Conservation (phyloP, 257 asterid genomes). For the Coffea canephora region DNA sequence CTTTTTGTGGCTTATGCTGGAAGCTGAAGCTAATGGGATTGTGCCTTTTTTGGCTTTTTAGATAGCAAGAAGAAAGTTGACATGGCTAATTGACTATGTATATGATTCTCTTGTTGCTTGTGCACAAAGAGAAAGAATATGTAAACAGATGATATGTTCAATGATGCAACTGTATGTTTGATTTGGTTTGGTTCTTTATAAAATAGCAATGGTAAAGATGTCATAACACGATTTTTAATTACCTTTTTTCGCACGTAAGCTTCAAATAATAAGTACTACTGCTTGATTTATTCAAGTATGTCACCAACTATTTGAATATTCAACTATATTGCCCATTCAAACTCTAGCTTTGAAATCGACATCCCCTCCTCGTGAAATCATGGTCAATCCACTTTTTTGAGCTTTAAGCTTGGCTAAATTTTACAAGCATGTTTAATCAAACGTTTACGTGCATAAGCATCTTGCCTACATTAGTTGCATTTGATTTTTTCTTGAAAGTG, state of each 20-base stretch:
- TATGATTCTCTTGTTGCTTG: neutral
- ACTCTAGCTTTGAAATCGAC: neutral
- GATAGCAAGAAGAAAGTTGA: neutral
- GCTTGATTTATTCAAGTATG: neutral
- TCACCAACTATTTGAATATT: neutral
- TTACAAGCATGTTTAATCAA: too few relatives aligned
- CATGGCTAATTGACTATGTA: conserved; percentile 3
- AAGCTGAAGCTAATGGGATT: conserved; percentile 17
- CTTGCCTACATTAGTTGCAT: too few relatives aligned
- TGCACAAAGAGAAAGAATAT: neutral
- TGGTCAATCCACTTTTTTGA: too few relatives aligned
- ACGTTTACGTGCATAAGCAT: too few relatives aligned
- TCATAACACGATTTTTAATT: too few relatives aligned
- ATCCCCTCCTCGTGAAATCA: too few relatives aligned
- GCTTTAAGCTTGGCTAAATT: too few relatives aligned
- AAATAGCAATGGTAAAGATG: too few relatives aligned
- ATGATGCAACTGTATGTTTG: neutral
- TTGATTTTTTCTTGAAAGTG: neutral
- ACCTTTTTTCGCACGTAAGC: too few relatives aligned
- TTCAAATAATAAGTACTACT: too few relatives aligned
- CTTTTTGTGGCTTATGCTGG: conserved; percentile 20
- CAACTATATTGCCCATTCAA: neutral
- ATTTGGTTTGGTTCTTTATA: too few relatives aligned
- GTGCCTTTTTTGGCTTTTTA: conserved; percentile 11
- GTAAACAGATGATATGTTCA: neutral